Evolutionary conservation across 768 basidiomycete species (phyloP).

Genomic region (Rhizopogon vinicolor): DNA sequence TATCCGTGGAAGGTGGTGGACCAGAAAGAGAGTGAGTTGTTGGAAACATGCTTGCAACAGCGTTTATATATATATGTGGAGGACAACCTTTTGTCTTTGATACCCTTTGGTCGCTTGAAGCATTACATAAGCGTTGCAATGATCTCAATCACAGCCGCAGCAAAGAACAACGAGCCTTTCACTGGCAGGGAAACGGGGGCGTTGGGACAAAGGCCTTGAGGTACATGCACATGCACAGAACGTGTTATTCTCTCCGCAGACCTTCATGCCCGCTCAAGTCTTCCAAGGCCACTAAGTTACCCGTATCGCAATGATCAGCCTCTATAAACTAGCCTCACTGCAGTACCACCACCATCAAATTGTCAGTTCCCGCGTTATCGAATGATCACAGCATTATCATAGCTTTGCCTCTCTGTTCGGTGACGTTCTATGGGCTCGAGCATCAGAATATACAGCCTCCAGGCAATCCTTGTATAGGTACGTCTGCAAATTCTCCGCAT

Average conservation of each 20-base stretch:
- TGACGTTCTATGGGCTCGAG: slow-evolving; percentile 7
- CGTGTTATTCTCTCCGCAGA: no score
- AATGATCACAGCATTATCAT: neutral
- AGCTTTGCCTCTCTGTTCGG: slow-evolving; percentile 3
- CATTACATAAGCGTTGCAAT: neutral
- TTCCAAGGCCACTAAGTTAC: no score
- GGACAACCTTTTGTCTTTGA: neutral
- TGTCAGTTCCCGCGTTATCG: no score
- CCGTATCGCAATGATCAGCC: no score
- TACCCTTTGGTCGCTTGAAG: neutral
- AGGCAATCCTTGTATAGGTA: slow-evolving; percentile 56
- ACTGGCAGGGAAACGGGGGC: no score
- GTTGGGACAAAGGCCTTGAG: no score
- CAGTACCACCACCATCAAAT: no score
- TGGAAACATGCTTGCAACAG: neutral
- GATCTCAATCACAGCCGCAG: no score
- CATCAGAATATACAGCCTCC: slow-evolving; percentile 29
- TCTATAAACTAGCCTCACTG: neutral
- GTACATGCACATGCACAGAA: no score
- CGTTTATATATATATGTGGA: neutral
- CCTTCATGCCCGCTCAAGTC: no score
- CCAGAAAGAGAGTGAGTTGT: neutral
- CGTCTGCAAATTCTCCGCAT: slow-evolving; percentile 29
- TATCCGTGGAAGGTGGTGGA: neutral
- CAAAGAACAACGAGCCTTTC: no score